Evolutionary conservation across 257 asterid genomes (phyloP).

Genomic region (Lithospermum erythrorhizon): DNA sequence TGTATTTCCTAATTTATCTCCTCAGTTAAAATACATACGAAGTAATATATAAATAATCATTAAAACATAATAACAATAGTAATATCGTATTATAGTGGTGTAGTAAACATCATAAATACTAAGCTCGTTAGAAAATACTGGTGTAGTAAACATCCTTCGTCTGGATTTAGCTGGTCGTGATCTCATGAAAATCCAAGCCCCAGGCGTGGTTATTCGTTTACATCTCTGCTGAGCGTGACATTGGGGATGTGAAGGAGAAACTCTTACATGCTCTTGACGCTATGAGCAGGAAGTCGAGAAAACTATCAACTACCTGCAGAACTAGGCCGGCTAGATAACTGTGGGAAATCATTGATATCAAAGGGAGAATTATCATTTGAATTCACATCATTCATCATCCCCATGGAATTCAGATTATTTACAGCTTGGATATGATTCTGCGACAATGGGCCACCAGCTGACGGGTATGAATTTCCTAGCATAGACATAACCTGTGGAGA

Average conservation of each 20-base stretch:
- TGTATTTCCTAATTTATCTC: too few species aligned
- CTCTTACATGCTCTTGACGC: background rate
- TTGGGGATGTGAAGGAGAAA: background rate
- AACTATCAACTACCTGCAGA: conserved; percentile 52
- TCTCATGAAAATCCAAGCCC: too few species aligned
- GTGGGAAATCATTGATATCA: conserved; percentile 96
- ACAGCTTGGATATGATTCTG: conserved; percentile 74
- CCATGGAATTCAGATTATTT: conserved; percentile 59
- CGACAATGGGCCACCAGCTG: conserved; percentile 71
- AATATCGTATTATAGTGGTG: too few species aligned
- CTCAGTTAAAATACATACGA: too few species aligned
- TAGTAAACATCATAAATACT: too few species aligned
- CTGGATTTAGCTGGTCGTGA: too few species aligned
- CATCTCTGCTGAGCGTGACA: too few species aligned
- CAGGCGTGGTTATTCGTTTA: too few species aligned
- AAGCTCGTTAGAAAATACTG: too few species aligned
- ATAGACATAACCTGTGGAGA: conserved; percentile 89
- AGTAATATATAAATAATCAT: too few species aligned
- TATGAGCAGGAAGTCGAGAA: background rate
- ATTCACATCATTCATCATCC: conserved; percentile 72
- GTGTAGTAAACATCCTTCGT: too few species aligned
- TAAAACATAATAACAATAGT: too few species aligned
- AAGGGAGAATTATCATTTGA: conserved; percentile 82
- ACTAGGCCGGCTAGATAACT: conserved; percentile 79
- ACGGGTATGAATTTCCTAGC: conserved; percentile 65